Conservation (phyloP, 805 yeast species). For the Hanseniaspora vineae region DNA sequence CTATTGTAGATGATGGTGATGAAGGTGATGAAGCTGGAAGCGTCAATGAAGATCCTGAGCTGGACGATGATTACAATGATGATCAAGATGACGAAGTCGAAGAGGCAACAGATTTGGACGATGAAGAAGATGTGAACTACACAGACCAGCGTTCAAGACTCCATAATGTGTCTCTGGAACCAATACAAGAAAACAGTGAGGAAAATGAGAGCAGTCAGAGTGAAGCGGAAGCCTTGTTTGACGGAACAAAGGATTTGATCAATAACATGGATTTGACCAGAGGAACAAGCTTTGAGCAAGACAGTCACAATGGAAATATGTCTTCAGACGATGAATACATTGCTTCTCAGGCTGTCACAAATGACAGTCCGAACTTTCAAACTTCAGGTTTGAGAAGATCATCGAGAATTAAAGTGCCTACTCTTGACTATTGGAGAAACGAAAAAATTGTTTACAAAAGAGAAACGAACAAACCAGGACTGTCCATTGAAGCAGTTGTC, state of each 20-base stretch:
- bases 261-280: background rate
- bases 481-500: conserved; percentile 45
- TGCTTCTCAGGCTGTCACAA: conserved; percentile 11
- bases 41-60: conserved; percentile 9
- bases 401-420: conserved; percentile 49
- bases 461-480: conserved; percentile 29
- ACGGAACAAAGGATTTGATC: conserved; percentile 7
- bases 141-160: conserved; percentile 2
- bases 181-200: conserved; percentile 1
- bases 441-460: conserved; percentile 55
- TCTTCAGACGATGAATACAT: conserved; percentile 12
- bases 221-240: conserved; percentile 9
- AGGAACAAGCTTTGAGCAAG: background rate
- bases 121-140: conserved; percentile 6
- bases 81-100: conserved; percentile 8
- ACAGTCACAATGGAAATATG: background rate
- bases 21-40: conserved; percentile 20
- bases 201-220: conserved; percentile 7
- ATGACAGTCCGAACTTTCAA: conserved; percentile 9
- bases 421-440: conserved; percentile 76
- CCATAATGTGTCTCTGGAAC: conserved; percentile 5
- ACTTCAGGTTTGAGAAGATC: conserved; percentile 43
- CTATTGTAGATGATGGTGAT: conserved; percentile 22
- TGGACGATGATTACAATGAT: conserved; percentile 7
- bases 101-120: conserved; percentile 5